Evolutionary conservation across 352 stramenopile species (phyloP), one percentile per base, ranked within the genome.

Genomic region (Phytopythium kandeliae): DNA sequence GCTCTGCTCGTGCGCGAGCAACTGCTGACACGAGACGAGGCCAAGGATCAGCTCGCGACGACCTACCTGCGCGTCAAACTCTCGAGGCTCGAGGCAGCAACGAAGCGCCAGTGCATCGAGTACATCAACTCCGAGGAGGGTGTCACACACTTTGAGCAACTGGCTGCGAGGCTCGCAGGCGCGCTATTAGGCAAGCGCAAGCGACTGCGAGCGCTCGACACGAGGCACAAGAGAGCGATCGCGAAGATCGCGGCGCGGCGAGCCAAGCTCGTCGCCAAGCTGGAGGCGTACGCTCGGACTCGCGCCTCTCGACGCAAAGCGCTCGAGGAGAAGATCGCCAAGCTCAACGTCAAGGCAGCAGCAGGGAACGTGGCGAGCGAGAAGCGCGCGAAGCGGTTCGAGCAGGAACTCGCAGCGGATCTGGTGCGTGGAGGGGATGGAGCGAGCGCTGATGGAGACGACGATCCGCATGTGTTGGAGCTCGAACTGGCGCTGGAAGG

Each of bases 11-110:
- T 89, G 4, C 68, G 78, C 33, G 71, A 62, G 36, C 67, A 85
- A 41, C 82, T 89, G 74, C 63, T 89, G 24, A 86, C 78, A 0
- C 67, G 59, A 8, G 72, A 89, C 43, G 70, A 86, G 25, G 77
- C 61, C 7, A 78, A 89, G 55, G 78, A 85, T 48, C 77, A 86
- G 33, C 65, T 85, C 25, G 71, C 71, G 10, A 77, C 62, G 31
- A 58, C 73, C 30, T 89, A 89, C 44, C 47, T 89, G 17, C 55
- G 59, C 13, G 41, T 53, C 21, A 84, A 83, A 51, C 63, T 85
- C 15, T 66, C 67, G 34, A 74, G 74, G 7, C 67, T 89, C 9
- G 54, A 56, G 26, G 36, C 55, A 30, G 82, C 82, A 44, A 85
- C 74, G 5, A 75, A 74, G 31, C 57, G 66, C n/a, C 75, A 82